Percentiles rank a stretch among this genome's conserved stretches.
These are phyloP conservation scores for Mallotus nudiflorus DNA, from an alignment of 345 rosid genomes.

Conservation along the genomic window DNA sequence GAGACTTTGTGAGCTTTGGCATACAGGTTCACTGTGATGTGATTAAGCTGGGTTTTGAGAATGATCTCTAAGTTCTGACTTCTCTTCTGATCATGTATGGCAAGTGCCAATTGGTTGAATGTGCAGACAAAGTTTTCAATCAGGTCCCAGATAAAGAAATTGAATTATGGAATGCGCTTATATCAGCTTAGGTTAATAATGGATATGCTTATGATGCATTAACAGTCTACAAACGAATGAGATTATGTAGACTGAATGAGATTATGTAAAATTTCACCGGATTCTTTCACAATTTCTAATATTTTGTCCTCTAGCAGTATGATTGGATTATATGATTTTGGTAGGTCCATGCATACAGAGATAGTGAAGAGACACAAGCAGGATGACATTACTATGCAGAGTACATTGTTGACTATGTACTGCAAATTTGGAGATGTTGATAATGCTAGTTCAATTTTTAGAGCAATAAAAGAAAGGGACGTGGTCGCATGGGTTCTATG, in stretches of 20 bases:
- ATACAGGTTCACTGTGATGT: slow-evolving; percentile 64
- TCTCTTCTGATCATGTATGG: slow-evolving; percentile 73
- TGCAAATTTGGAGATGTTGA: slow-evolving; percentile 44
- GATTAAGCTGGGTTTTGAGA: slow-evolving; percentile 58
- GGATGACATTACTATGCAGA: slow-evolving; percentile 37
- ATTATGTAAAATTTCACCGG: slow-evolving; percentile 36
- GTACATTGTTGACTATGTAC: slow-evolving; percentile 61
- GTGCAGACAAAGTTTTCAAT: slow-evolving; percentile 54
- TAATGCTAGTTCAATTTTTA: slow-evolving; percentile 53
- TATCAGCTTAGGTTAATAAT: slow-evolving; percentile 60
- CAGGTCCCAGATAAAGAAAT: slow-evolving; percentile 41
- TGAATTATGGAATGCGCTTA: slow-evolving; percentile 74
- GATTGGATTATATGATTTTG: slow-evolving; percentile 42
- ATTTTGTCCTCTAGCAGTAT: slow-evolving; percentile 50
- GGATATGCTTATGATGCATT: slow-evolving; percentile 42
- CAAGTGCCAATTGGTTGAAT: slow-evolving; percentile 50
- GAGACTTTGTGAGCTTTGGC: slow-evolving; percentile 51
- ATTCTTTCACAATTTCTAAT: slow-evolving; percentile 61
- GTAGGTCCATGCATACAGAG: slow-evolving; percentile 68
- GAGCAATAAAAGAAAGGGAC: slow-evolving; percentile 50
- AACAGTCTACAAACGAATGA: slow-evolving; percentile 50
- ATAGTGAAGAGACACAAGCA: slow-evolving; percentile 52
- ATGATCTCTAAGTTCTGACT: slow-evolving; percentile 55
- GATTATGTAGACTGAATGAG: no score
- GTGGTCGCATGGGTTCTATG: slow-evolving; percentile 68